Percentiles rank a stretch among this genome's conserved stretches.
phyloP scores from a whole-genome alignment of 192 early-diverging fungal species.

The Dissophora globulifera region DNA sequence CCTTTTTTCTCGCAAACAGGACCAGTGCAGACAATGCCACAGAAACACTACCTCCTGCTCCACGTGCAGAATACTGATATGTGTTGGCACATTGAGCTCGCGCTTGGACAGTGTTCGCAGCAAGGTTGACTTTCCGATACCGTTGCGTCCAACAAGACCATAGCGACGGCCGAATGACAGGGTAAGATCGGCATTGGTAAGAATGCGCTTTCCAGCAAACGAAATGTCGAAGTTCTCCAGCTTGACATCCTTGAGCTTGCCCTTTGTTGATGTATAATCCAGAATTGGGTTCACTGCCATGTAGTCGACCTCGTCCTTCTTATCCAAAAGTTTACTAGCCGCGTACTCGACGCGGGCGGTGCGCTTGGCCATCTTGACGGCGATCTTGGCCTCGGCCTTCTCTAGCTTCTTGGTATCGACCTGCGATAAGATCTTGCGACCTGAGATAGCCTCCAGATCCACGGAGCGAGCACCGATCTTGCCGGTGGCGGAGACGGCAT shows the following conservation, averaged over 20 bases:
- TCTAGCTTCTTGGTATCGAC: conserved; percentile 85
- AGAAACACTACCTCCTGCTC: conserved; percentile 86
- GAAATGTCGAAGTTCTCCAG: conserved; percentile 97
- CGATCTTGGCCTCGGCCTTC: conserved; percentile 93
- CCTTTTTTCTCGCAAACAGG: too few relatives aligned
- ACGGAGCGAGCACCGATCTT: conserved; percentile 57
- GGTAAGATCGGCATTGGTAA: conserved; percentile 85
- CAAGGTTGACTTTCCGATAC: conserved; percentile 88
- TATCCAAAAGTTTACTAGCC: conserved; percentile 76
- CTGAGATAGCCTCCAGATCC: conserved; percentile 74
- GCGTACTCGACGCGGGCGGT: conserved; percentile 77
- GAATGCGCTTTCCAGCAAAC: conserved; percentile 92
- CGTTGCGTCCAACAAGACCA: conserved; percentile 94
- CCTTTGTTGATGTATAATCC: conserved; percentile 80
- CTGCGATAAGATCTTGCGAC: conserved; percentile 75
- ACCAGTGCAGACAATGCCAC: too few relatives aligned
- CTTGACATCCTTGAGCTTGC: conserved; percentile 95
- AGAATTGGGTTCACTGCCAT: conserved; percentile 93
- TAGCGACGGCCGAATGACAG: conserved; percentile 92
- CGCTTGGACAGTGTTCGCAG: conserved; percentile 81
- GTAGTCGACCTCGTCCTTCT: conserved; percentile 75
- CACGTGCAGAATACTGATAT: conserved; percentile 96
- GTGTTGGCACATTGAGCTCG: conserved; percentile 88
- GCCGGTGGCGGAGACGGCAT: conserved; percentile 65
- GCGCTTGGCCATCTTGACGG: conserved; percentile 89